These are phyloP conservation scores for Scedosporium dehoogii DNA, from an alignment of 2,329 filamentous ascomycete genomes.

Conservation along the genomic window DNA sequence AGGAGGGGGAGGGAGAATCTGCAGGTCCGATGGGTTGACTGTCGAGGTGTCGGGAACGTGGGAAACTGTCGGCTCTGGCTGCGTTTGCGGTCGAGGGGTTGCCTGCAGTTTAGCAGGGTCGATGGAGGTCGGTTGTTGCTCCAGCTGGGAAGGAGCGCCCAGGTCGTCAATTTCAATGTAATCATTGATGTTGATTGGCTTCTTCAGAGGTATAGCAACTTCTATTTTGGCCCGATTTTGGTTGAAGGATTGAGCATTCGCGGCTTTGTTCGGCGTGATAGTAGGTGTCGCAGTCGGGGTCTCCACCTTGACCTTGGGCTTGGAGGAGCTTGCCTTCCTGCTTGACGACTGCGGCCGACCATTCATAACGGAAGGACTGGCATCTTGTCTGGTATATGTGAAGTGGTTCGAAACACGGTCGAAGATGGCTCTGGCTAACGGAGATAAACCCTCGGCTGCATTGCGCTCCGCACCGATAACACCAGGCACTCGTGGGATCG, in stretches of 20 bases:
- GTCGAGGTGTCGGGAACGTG: neutral
- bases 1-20: neutral
- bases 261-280: neutral
- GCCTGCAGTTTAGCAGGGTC: neutral
- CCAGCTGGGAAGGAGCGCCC: constrained; percentile 1
- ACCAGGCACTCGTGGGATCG: constrained; percentile 14
- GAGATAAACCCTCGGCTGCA: constrained; percentile 34
- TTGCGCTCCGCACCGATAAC: constrained; percentile 13
- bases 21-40: constrained; percentile 1
- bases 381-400: constrained; percentile 25
- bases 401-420: constrained; percentile 30
- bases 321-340: neutral
- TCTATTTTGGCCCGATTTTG: constrained; percentile 32
- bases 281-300: neutral
- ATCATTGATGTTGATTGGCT: constrained; percentile 23
- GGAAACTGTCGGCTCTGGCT: neutral
- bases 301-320: neutral
- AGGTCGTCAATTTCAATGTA: constrained; percentile 21
- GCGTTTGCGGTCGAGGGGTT: neutral
- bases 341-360: constrained; percentile 3
- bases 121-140: neutral
- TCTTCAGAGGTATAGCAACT: constrained; percentile 36
- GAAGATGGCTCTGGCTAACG: constrained; percentile 33
- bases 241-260: constrained; percentile 8
- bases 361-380: neutral